Evolutionary conservation across 306 rosid genomes (phyloP), one percentile per base, ranked within the genome.

Genomic region (Fragaria nilgerrensis): DNA sequence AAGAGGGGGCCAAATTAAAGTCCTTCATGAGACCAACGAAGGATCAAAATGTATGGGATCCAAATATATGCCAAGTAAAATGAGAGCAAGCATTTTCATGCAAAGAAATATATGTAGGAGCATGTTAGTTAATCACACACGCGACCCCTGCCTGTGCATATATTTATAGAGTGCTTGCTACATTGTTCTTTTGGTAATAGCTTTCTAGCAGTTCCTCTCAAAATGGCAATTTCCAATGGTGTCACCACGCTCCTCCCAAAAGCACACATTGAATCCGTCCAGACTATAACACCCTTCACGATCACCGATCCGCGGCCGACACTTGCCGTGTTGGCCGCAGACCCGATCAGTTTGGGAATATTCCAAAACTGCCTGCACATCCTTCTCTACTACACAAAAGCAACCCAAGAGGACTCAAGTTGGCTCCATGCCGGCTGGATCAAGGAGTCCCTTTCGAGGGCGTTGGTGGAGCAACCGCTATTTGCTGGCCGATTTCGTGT

Each of bases 381-480:
- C 15, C 81, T 87, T 34, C 34, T 88, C 15, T 91, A 79, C 86
- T 83, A 82, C 70, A 75, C 72, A 44, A 84, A 62, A 14, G 2
- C 25, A 27, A 61, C 32, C 1, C 61, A 73, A 3, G 84, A 80
- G 0, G 84, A 76, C 2, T 43, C 70, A 2, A 82, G 85, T 49
- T 84, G 90, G 88, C 22, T 64, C 41, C 74, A 88, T 32, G 89
- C 86, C 7, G 90, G 96, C 14, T 85, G 90, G 91, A 74, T 63
- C n/a, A 82, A 58, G 80, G 91, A 90, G 79, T 87, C 96, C 1
- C 88, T 90, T 2, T 86, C 74, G 17, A 83, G 19, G 70, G 85
- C 83, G 0, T 19, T 90, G 9, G 43, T 66, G 77, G 84, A 82
- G 13, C 65, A 87, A 9, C 91, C 96, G 14, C 11, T 90, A 9